Conservation (phyloP, 306 rosid genomes). For the Rubus idaeus region DNA sequence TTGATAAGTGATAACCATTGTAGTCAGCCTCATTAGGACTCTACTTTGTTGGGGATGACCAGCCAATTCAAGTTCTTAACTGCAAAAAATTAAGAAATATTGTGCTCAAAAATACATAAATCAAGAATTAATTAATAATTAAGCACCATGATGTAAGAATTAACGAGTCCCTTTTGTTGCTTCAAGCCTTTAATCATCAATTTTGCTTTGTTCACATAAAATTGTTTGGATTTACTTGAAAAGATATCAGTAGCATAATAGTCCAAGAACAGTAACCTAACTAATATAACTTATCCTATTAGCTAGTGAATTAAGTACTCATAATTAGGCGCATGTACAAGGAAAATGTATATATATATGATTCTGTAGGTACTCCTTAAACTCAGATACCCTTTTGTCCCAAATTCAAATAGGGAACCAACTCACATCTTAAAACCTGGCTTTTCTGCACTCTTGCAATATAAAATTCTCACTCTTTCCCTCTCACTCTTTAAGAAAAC, state of each 20-base stretch:
- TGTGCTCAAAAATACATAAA: neutral
- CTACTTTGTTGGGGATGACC: neutral
- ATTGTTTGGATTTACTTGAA: neutral
- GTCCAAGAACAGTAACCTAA: neutral
- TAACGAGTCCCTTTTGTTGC: neutral
- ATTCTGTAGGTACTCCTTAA: conserved; percentile 22
- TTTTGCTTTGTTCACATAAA: neutral
- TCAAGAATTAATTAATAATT: neutral
- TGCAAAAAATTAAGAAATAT: neutral
- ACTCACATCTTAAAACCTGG: conserved; percentile 50
- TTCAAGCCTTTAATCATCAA: neutral
- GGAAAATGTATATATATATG: conserved; percentile 22
- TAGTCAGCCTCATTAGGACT: conserved; percentile 25
- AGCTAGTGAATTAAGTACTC: conserved; percentile 9
- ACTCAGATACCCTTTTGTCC: conserved; percentile 16
- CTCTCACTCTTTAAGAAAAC: conserved; percentile 29
- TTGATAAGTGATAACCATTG: conserved; percentile 14
- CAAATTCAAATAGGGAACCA: conserved; percentile 33
- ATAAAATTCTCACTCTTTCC: conserved; percentile 23
- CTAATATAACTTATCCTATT: neutral
- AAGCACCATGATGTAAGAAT: conserved; percentile 19
- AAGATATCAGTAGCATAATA: neutral
- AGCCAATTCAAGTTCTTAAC: too few relatives aligned
- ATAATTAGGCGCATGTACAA: conserved; percentile 24
- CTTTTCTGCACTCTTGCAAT: conserved; percentile 37